phyloP scores from a whole-genome alignment of 345 rosid genomes.

The Conringia planisiliqua region DNA sequence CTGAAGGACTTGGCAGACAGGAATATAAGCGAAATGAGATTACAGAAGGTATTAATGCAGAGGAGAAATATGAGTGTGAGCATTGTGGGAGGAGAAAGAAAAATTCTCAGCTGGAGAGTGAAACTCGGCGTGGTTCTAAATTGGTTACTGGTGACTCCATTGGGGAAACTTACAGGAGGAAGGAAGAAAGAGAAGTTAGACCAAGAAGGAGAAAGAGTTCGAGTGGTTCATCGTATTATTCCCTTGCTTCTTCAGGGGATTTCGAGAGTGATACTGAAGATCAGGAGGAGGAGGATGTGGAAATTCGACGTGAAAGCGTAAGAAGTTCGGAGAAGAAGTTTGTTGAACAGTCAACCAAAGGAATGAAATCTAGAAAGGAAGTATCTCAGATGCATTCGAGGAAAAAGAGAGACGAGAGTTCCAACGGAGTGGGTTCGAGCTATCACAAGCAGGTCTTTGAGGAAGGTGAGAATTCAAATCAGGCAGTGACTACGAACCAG shows the following conservation, averaged over 20 bases:
- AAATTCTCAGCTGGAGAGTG: constrained; percentile 5
- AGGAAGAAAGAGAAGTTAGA: constrained; percentile 35
- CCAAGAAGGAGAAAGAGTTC: constrained; percentile 47
- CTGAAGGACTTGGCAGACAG: constrained; percentile 9
- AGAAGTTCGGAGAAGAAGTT: constrained; percentile 12
- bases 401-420: constrained; percentile 31
- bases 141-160: constrained; percentile 34
- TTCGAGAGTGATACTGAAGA: constrained; percentile 57
- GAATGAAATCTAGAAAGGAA: constrained; percentile 42
- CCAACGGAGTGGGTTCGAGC: constrained; percentile 33
- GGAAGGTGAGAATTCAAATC: constrained; percentile 33
- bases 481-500: constrained; percentile 35
- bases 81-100: constrained; percentile 25
- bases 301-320: constrained; percentile 23
- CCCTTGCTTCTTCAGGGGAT: constrained; percentile 58
- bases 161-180: constrained; percentile 32
- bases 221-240: constrained; percentile 76
- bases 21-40: constrained; percentile 1
- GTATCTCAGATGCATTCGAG: constrained; percentile 37
- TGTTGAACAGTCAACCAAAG: constrained; percentile 30
- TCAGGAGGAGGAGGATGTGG: constrained; percentile 36
- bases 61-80: constrained; percentile 24
- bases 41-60: not conserved
- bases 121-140: constrained; percentile 32
- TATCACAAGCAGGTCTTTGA: constrained; percentile 34